Evolutionary conservation across 2,329 filamentous ascomycete genomes (phyloP).

Genomic region (Lecanicillium sp.): DNA sequence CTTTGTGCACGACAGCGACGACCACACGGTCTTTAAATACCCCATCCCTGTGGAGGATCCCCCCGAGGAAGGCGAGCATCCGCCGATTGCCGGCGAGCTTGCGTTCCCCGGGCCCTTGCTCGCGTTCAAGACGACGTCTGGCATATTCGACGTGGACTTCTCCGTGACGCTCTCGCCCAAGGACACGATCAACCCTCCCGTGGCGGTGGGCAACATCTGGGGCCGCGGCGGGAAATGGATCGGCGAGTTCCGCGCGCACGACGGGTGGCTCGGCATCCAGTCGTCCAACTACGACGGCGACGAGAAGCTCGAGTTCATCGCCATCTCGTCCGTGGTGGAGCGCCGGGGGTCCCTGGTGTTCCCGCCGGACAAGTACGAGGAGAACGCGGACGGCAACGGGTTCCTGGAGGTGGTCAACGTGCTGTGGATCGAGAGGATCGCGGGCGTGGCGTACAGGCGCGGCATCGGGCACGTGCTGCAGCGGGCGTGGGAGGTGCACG

Average conservation of each 20-base stretch:
- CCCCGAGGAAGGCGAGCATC: slow-evolving; percentile 25
- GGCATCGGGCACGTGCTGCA: slow-evolving; percentile 38
- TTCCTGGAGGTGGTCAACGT: slow-evolving; percentile 41
- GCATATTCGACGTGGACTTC: slow-evolving; percentile 37
- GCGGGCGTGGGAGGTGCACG: slow-evolving; percentile 35
- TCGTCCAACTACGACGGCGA: slow-evolving; percentile 41
- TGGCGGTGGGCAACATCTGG: slow-evolving; percentile 39
- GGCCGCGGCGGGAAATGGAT: slow-evolving; percentile 31
- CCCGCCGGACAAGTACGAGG: slow-evolving; percentile 33
- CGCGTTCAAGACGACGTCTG: slow-evolving; percentile 33
- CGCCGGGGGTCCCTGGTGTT: slow-evolving; percentile 36
- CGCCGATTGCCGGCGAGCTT: slow-evolving; percentile 24
- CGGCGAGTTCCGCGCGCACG: slow-evolving; percentile 39
- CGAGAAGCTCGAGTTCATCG: slow-evolving; percentile 39
- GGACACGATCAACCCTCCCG: slow-evolving; percentile 31
- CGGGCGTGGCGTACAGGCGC: slow-evolving; percentile 34
- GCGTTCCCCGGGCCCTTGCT: slow-evolving; percentile 34
- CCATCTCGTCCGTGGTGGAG: slow-evolving; percentile 36
- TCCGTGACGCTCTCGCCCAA: slow-evolving; percentile 30
- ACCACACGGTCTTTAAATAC: slow-evolving; percentile 34
- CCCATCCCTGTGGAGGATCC: slow-evolving; percentile 35
- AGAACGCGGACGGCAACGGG: slow-evolving; percentile 36
- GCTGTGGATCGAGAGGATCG: slow-evolving; percentile 40
- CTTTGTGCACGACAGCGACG: slow-evolving; percentile 37
- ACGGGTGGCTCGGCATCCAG: slow-evolving; percentile 40